These are phyloP conservation scores for Yarrowia osloensis DNA, from an alignment of 805 yeast species.

Conservation along the genomic window DNA sequence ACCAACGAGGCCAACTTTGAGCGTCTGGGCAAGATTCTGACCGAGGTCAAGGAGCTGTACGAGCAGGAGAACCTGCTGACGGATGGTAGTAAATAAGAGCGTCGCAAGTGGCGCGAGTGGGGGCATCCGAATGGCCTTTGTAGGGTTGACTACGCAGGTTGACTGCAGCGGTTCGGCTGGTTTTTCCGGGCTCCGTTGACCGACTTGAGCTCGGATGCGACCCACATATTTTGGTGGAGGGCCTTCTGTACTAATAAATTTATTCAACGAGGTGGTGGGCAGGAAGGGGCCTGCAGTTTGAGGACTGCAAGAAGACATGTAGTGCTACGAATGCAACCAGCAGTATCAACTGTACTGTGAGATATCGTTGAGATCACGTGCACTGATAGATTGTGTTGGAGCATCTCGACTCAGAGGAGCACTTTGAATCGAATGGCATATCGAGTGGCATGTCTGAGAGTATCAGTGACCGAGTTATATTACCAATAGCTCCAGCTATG, in stretches of 20 bases:
- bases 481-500: too few relatives aligned
- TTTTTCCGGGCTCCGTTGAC: not conserved
- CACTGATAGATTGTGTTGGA: too few relatives aligned
- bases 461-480: too few relatives aligned
- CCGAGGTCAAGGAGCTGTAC: conserved; percentile 2
- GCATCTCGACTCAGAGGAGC: too few relatives aligned
- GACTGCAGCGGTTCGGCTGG: not conserved
- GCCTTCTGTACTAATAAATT: conserved; percentile 12
- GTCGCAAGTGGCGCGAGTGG: not conserved
- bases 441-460: too few relatives aligned
- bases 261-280: not conserved
- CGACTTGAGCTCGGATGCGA: not conserved
- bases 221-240: not conserved
- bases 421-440: too few relatives aligned
- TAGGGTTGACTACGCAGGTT: not conserved
- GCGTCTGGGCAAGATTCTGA: conserved; percentile 37
- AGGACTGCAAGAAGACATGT: too few relatives aligned
- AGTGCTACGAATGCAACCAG: too few relatives aligned
- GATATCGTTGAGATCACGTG: too few relatives aligned
- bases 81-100: not conserved
- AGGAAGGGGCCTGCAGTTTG: too few relatives aligned
- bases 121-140: not conserved
- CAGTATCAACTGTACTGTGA: too few relatives aligned
- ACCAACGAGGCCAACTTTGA: conserved; percentile 36
- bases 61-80: not conserved